phyloP scores from a whole-genome alignment of 192 early-diverging fungal genomes.

The Kickxella alabastrina region DNA sequence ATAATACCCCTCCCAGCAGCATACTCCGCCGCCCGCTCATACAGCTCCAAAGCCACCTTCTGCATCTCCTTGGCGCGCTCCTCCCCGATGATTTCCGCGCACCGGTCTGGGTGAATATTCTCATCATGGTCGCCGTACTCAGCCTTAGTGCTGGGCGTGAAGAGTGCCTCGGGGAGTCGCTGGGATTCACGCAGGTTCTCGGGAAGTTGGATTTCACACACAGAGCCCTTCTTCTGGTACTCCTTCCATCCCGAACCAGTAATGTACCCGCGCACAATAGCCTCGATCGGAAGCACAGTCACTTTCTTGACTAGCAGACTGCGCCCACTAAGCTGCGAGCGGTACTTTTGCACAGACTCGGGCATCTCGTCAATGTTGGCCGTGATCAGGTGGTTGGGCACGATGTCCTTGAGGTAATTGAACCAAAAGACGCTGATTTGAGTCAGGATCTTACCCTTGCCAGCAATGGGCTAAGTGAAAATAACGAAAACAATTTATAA shows the following conservation, averaged over 20 bases:
- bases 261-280: constrained; percentile 97
- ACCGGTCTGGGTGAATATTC: constrained; percentile 93
- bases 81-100: constrained; percentile 81
- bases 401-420: constrained; percentile 74
- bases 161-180: constrained; percentile 76
- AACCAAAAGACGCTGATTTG: constrained; percentile 97
- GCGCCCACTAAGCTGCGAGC: constrained; percentile 81
- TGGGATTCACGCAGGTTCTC: constrained; percentile 77
- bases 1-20: constrained; percentile 84
- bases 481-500: neutral
- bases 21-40: constrained; percentile 79
- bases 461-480: constrained; percentile 58
- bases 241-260: constrained; percentile 96
- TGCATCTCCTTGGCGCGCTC: constrained; percentile 72
- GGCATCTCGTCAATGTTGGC: constrained; percentile 93
- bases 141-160: constrained; percentile 98
- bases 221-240: constrained; percentile 86
- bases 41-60: constrained; percentile 71
- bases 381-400: constrained; percentile 97
- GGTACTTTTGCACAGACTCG: constrained; percentile 78
- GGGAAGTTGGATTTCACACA: constrained; percentile 89
- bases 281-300: constrained; percentile 91
- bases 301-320: constrained; percentile 90
- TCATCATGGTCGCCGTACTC: constrained; percentile 98
- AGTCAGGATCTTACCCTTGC: constrained; percentile 97